A percentile compares a stretch with the other conserved stretches of the same genome.
Conservation (phyloP, 805 yeast genomes). For the Blastobotrys parvus region DNA sequence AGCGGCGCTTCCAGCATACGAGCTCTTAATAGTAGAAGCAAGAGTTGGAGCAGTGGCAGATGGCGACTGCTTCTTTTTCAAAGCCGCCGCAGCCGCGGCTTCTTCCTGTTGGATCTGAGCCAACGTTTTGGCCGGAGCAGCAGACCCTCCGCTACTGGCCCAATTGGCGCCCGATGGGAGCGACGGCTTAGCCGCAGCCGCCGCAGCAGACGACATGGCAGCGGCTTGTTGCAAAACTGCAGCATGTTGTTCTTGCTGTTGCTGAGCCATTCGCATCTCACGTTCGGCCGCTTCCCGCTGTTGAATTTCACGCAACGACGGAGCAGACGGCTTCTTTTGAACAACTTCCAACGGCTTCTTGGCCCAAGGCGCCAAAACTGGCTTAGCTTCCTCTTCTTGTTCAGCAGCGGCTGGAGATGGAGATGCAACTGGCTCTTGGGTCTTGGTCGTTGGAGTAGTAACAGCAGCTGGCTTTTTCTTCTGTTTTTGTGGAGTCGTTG, state of each 20-base stretch:
- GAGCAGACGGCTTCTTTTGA: constrained; percentile 11
- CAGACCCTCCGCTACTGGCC: constrained; percentile 15
- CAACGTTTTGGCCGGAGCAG: constrained; percentile 25
- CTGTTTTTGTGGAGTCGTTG: no score
- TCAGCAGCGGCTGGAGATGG: neutral
- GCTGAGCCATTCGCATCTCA: constrained; percentile 13
- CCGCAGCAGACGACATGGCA: constrained; percentile 1
- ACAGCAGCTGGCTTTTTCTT: no score
- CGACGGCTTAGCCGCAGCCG: constrained; percentile 9
- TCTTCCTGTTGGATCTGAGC: constrained; percentile 34
- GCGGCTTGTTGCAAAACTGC: constrained; percentile 5
- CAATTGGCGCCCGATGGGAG: constrained; percentile 23
- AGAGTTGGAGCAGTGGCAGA: neutral
- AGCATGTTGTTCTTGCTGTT: constrained; percentile 13
- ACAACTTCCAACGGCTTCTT: constrained; percentile 6
- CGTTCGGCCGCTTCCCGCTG: constrained; percentile 24
- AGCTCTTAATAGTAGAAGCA: neutral
- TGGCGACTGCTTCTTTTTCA: neutral
- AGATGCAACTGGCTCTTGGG: neutral
- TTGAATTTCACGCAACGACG: constrained; percentile 26
- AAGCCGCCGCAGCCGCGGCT: constrained; percentile 2
- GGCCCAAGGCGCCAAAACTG: constrained; percentile 22
- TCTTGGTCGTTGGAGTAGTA: no score
- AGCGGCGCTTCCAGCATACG: constrained; percentile 4
- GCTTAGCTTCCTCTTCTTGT: constrained; percentile 6